phyloP scores from a whole-genome alignment of 2,329 filamentous ascomycete genomes.

The Cercospora berteroae region DNA sequence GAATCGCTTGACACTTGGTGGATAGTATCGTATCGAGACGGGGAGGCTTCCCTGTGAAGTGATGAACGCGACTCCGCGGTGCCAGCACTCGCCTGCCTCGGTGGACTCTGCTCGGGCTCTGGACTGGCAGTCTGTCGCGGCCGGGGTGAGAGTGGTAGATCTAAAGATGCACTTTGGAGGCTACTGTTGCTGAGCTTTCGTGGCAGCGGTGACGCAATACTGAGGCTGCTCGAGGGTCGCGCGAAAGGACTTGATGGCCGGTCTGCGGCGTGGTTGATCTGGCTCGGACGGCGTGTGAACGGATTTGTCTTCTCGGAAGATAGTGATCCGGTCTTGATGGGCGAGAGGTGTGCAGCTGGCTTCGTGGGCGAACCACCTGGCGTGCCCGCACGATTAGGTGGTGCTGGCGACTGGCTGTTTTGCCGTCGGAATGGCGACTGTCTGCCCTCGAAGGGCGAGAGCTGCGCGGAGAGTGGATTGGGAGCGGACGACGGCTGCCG shows the following conservation, averaged over 20 bases:
- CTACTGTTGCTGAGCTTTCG: constrained; percentile 26
- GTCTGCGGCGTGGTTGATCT: constrained; percentile 32
- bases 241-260: constrained; percentile 39
- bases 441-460: constrained; percentile 29
- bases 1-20: constrained; percentile 27
- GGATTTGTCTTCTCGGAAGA: constrained; percentile 38
- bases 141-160: constrained; percentile 15
- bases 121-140: constrained; percentile 9
- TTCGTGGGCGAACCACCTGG: constrained; percentile 45
- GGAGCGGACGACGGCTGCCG: constrained; percentile 12
- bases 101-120: neutral
- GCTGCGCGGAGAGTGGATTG: constrained; percentile 16
- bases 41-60: constrained; percentile 2
- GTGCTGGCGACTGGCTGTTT: constrained; percentile 34
- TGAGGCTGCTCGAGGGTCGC: constrained; percentile 35
- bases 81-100: neutral
- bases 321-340: constrained; percentile 28
- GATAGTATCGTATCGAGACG: constrained; percentile 20
- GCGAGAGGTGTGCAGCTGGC: constrained; percentile 27
- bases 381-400: constrained; percentile 35
- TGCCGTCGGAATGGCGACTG: constrained; percentile 39
- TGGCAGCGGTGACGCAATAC: constrained; percentile 27
- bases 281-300: constrained; percentile 38
- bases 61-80: constrained; percentile 15
- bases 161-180: constrained; percentile 11